Conservation (phyloP, 139 green algal genomes). For the Astrephomene gubernaculifera region DNA sequence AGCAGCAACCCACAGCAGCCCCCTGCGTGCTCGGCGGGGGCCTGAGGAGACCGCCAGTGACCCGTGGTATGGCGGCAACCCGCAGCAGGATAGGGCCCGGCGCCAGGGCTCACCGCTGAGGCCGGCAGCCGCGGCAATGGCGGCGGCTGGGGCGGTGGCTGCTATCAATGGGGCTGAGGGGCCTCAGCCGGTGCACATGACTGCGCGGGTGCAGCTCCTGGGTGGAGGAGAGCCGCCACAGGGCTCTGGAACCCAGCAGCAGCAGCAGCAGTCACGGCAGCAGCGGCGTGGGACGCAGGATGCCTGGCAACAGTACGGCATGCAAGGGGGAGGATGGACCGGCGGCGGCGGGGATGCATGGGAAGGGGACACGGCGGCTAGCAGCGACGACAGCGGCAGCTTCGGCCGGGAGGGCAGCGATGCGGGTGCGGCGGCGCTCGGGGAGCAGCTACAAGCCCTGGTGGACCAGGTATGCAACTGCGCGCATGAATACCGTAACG, state of each 20-base stretch:
- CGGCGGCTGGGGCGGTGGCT: not conserved
- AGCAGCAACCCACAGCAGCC: too few species aligned
- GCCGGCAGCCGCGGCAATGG: not conserved
- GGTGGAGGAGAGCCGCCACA: not conserved
- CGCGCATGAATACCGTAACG: too few species aligned
- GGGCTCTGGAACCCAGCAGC: not conserved
- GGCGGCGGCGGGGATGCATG: too few species aligned
- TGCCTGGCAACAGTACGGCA: too few species aligned
- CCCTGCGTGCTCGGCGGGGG: too few species aligned
- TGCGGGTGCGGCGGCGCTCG: not conserved
- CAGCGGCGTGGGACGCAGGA: not conserved
- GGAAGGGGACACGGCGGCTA: too few species aligned
- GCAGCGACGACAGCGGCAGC: not conserved
- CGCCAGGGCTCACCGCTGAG: too few species aligned
- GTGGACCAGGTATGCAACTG: slow-evolving; percentile 30
- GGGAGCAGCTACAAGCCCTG: slow-evolving; percentile 8
- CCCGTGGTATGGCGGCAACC: too few species aligned
- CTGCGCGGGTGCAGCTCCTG: not conserved
- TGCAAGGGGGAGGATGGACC: too few species aligned
- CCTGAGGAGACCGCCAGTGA: too few species aligned
- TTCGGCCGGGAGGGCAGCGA: not conserved
- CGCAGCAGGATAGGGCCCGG: too few species aligned
- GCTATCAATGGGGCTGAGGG: too few species aligned
- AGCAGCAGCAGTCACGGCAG: not conserved
- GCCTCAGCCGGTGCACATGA: not conserved